phyloP scores from a whole-genome alignment of 495 filamentous ascomycete genomes.

The Darksidea phi region DNA sequence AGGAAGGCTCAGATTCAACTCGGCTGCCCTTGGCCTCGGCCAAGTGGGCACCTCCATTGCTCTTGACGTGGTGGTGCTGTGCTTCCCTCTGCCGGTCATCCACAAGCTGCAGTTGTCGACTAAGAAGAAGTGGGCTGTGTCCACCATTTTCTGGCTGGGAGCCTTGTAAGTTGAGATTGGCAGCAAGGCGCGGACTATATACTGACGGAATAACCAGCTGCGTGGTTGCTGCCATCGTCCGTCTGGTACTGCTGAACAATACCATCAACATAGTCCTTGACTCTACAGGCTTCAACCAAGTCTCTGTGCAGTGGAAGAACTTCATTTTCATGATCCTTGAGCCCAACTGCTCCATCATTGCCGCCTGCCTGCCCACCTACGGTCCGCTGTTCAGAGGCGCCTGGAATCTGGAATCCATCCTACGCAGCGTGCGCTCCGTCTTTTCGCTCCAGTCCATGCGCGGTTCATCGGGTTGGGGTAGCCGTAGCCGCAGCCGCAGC shows the following conservation, averaged over 20 bases:
- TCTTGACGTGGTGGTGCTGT: constrained; percentile 33
- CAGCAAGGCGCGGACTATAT: not conserved
- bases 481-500: no score
- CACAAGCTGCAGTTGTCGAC: constrained; percentile 22
- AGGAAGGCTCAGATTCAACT: not conserved
- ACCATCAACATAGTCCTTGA: not conserved
- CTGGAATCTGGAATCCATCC: no score
- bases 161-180: constrained; percentile 33
- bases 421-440: no score
- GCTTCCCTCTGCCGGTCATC: constrained; percentile 34
- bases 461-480: no score
- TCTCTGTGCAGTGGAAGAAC: not conserved
- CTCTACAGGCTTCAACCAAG: not conserved
- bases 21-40: not conserved
- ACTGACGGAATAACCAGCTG: constrained; percentile 21
- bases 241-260: constrained; percentile 10
- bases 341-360: constrained; percentile 39
- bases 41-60: constrained; percentile 21
- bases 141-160: constrained; percentile 38
- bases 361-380: constrained; percentile 35
- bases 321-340: constrained; percentile 34
- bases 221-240: constrained; percentile 32
- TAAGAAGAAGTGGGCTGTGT: constrained; percentile 28
- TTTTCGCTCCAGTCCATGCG: no score
- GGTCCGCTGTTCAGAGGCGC: constrained; percentile 36